Evolutionary conservation across 257 asterid genomes (phyloP).

Genomic region (Capsicum pubescens): DNA sequence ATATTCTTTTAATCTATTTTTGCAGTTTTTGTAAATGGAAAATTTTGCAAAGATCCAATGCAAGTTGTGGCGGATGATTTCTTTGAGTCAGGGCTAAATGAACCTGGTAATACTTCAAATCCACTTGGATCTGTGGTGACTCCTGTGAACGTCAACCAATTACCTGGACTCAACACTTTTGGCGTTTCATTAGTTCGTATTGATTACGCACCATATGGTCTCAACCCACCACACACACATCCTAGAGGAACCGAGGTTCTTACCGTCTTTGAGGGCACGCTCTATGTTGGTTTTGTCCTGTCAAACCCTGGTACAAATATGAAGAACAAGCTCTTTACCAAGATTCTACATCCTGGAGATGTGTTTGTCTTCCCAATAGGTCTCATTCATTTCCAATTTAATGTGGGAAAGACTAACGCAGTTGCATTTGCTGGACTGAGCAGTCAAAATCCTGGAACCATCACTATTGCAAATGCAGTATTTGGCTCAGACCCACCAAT

Average conservation of each 20-base stretch:
- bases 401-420: background rate
- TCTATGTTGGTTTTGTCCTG: conserved; percentile 11
- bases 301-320: conserved; percentile 23
- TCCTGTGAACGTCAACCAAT: background rate
- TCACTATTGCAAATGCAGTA: conserved; percentile 10
- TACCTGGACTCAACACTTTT: background rate
- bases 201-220: background rate
- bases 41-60: conserved; percentile 18
- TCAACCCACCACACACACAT: conserved; percentile 6
- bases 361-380: conserved; percentile 17
- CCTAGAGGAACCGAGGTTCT: conserved; percentile 20
- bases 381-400: conserved; percentile 1
- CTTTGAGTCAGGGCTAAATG: background rate
- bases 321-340: conserved; percentile 24
- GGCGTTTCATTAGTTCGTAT: background rate
- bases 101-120: background rate
- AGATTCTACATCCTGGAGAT: background rate
- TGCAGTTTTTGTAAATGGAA: conserved; percentile 23
- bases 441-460: conserved; percentile 19
- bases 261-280: background rate
- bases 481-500: conserved; percentile 25
- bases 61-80: background rate
- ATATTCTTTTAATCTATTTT: background rate
- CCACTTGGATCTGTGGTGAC: background rate
- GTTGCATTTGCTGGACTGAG: conserved; percentile 19